A percentile compares a stretch with the other conserved stretches of the same genome.
These are phyloP conservation scores for Macaranga tanarius DNA, from an alignment of 441 rosid genomes.

Conservation along the genomic window DNA sequence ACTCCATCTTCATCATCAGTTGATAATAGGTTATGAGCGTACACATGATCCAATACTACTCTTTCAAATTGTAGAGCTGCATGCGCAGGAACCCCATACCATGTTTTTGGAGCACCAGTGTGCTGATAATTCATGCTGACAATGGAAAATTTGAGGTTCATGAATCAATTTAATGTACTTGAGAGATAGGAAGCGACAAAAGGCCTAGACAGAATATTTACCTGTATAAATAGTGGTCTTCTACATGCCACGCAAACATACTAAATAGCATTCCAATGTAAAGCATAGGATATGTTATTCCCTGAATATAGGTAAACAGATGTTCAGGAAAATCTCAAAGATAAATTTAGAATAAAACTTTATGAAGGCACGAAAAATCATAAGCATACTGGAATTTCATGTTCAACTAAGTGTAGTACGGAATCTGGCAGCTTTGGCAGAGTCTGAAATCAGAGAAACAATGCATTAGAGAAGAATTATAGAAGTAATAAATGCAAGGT, in stretches of 20 bases:
- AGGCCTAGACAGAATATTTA: conserved; percentile 11
- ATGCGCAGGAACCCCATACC: conserved; percentile 51
- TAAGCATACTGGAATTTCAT: conserved; percentile 36
- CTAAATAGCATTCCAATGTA: conserved; percentile 62
- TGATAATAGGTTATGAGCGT: conserved; percentile 23
- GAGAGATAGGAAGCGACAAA: not conserved
- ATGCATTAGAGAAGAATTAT: not conserved
- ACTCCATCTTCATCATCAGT: conserved; percentile 34
- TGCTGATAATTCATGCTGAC: conserved; percentile 56
- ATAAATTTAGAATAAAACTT: not conserved
- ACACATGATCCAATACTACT: conserved; percentile 40
- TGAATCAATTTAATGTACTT: not conserved
- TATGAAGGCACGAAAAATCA: not conserved
- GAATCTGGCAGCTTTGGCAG: conserved; percentile 35
- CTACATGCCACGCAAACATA: conserved; percentile 62
- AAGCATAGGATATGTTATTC: conserved; percentile 53
- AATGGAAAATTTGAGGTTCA: not conserved
- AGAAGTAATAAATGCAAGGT: not conserved
- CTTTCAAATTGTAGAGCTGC: conserved; percentile 40
- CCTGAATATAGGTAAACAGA: conserved; percentile 25
- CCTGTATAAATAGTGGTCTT: conserved; percentile 59
- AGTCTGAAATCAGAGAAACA: conserved; percentile 26
- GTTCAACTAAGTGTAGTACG: conserved; percentile 35
- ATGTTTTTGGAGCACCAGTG: conserved; percentile 52
- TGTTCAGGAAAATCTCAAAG: conserved; percentile 5